Evolutionary conservation across 2,329 filamentous ascomycete genomes (phyloP).

Genomic region (Fonsecaea multimorphosa): DNA sequence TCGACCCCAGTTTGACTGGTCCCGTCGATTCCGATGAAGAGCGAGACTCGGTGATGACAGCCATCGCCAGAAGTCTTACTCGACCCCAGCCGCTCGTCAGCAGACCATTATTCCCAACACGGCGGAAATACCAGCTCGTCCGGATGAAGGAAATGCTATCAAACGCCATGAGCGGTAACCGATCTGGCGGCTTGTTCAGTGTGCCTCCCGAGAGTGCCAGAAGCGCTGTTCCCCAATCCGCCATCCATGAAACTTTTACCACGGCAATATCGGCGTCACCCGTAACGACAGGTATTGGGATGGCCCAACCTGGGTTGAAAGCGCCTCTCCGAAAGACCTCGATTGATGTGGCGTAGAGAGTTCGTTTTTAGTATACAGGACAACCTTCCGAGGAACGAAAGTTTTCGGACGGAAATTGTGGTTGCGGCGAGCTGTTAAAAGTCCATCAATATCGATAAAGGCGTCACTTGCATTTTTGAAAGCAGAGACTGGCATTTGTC

Average conservation of each 20-base stretch:
- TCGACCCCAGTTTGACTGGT: constrained; percentile 50
- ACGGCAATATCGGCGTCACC: constrained; percentile 30
- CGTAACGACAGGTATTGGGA: constrained; percentile 25
- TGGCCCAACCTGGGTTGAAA: constrained; percentile 33
- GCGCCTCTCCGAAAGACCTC: constrained; percentile 32
- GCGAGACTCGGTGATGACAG: constrained; percentile 83
- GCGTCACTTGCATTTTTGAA: constrained; percentile 28
- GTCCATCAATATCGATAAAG: not conserved
- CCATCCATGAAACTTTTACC: constrained; percentile 34
- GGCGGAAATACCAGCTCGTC: constrained; percentile 65
- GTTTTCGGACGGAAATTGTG: not conserved
- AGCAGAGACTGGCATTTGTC: constrained; percentile 80
- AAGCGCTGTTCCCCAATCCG: constrained; percentile 32
- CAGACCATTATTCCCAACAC: constrained; percentile 59
- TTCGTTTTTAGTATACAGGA: not conserved
- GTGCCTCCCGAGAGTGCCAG: constrained; percentile 34
- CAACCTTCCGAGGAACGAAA: not conserved
- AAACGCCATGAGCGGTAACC: constrained; percentile 61
- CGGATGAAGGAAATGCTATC: constrained; percentile 69
- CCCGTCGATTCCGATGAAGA: constrained; percentile 96
- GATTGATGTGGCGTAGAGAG: constrained; percentile 32
- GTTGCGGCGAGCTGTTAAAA: not conserved
- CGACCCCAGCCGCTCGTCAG: constrained; percentile 78
- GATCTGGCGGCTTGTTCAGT: constrained; percentile 52
- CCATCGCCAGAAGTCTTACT: constrained; percentile 66